phyloP scores from a whole-genome alignment of 345 rosid genomes.

The Citrus mangshanensis region DNA sequence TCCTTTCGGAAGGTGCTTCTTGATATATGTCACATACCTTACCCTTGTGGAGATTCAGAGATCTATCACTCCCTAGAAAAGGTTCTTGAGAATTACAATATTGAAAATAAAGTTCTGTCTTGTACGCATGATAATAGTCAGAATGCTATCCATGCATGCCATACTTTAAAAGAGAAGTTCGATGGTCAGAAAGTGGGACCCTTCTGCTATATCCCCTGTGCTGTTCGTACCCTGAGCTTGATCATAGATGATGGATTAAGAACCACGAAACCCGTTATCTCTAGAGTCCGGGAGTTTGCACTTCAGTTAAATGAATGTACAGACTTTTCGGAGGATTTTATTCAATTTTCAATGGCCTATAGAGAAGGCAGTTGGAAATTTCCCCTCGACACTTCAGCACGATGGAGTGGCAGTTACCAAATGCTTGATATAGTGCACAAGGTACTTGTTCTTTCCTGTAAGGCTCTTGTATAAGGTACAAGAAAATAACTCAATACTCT shows the following conservation, averaged over 20 bases:
- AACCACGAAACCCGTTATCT: conserved; percentile 66
- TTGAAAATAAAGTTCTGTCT: conserved; percentile 71
- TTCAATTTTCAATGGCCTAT: conserved; percentile 56
- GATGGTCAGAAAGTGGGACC: conserved; percentile 71
- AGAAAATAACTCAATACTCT: neutral
- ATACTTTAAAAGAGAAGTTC: conserved; percentile 65
- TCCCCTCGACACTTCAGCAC: conserved; percentile 72
- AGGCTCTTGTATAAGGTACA: neutral
- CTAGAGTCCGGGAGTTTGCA: conserved; percentile 72
- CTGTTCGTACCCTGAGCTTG: conserved; percentile 72
- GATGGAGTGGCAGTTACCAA: conserved; percentile 93
- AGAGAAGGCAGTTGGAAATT: conserved; percentile 88
- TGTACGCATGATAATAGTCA: conserved; percentile 93
- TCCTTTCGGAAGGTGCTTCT: conserved; percentile 64
- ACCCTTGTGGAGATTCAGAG: conserved; percentile 69
- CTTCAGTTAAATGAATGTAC: conserved; percentile 63
- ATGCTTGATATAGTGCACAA: conserved; percentile 80
- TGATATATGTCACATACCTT: conserved; percentile 72
- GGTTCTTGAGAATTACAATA: conserved; percentile 60
- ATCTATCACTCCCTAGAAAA: conserved; percentile 54
- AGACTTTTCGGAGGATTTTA: conserved; percentile 65
- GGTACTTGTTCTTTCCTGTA: conserved; percentile 36
- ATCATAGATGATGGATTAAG: conserved; percentile 80
- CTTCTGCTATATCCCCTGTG: conserved; percentile 89
- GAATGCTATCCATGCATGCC: conserved; percentile 77